Conservation (phyloP, 192 early-diverging fungal genomes). For the Martensiomyces pterosporus region DNA sequence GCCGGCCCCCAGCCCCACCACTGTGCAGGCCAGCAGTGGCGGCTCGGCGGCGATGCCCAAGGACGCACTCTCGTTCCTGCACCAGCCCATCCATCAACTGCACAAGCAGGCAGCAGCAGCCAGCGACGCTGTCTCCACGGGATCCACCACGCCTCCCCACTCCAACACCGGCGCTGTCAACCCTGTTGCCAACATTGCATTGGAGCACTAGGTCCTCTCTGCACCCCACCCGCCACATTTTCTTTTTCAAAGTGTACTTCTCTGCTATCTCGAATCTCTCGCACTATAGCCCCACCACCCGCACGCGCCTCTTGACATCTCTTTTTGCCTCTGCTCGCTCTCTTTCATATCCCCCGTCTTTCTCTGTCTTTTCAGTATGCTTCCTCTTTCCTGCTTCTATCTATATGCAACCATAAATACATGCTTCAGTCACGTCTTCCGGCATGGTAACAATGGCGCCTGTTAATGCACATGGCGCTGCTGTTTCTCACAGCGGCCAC, state of each 20-base stretch:
- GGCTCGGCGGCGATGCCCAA: conserved; percentile 21
- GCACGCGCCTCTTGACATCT: conserved; percentile 1
- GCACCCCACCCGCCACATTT: neutral
- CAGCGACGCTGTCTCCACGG: conserved; percentile 9
- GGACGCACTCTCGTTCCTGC: conserved; percentile 48
- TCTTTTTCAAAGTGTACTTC: conserved; percentile 1
- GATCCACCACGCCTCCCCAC: conserved; percentile 30
- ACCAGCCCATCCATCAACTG: conserved; percentile 48
- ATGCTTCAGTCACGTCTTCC: neutral
- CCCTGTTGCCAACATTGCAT: conserved; percentile 23
- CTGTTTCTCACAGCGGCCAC: too few relatives aligned
- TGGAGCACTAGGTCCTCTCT: conserved; percentile 18
- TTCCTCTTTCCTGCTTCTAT: conserved; percentile 1
- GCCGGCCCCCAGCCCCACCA: conserved; percentile 35
- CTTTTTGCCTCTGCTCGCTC: conserved; percentile 3
- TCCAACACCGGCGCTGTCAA: conserved; percentile 10
- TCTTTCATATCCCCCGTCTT: neutral
- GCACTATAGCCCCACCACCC: too few relatives aligned
- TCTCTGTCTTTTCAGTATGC: neutral
- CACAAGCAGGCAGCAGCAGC: conserved; percentile 36
- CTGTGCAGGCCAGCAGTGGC: conserved; percentile 12
- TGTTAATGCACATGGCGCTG: too few relatives aligned
- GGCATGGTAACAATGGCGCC: neutral
- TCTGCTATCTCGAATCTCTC: too few relatives aligned
- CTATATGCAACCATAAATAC: neutral